These are phyloP conservation scores for Dacryopinax spathularia DNA, from an alignment of 768 basidiomycete genomes.

Conservation along the genomic window DNA sequence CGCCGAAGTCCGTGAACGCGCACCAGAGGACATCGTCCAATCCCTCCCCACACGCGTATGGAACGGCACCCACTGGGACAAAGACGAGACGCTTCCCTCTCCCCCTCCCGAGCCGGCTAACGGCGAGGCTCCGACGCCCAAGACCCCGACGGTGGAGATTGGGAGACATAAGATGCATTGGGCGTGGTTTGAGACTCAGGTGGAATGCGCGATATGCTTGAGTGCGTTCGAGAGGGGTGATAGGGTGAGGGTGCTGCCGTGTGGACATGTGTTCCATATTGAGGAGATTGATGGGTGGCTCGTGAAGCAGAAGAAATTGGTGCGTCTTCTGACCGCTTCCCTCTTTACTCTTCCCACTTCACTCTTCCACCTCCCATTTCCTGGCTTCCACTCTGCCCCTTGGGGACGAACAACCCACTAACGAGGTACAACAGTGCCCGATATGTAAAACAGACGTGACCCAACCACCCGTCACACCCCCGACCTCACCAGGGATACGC, in stretches of 20 bases:
- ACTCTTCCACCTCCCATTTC: constrained; percentile 9
- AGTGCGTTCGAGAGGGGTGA: constrained; percentile 78
- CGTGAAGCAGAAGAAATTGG: constrained; percentile 81
- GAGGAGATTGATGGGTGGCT: constrained; percentile 87
- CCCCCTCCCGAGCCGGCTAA: constrained; percentile 23
- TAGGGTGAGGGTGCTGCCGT: constrained; percentile 79
- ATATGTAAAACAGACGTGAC: constrained; percentile 90
- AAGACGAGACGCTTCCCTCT: constrained; percentile 38
- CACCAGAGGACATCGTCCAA: constrained; percentile 66
- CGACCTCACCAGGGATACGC: background rate
- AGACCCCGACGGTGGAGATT: constrained; percentile 11
- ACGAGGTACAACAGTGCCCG: too few species aligned
- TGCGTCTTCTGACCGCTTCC: constrained; percentile 29
- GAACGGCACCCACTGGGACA: constrained; percentile 69
- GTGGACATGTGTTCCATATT: constrained; percentile 89
- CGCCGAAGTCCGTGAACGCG: constrained; percentile 62
- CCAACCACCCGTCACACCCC: constrained; percentile 15
- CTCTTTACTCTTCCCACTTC: background rate
- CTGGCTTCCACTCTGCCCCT: too few species aligned
- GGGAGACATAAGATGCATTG: constrained; percentile 9
- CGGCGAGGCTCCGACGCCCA: constrained; percentile 23
- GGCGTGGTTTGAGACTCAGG: constrained; percentile 61
- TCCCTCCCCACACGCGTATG: constrained; percentile 70
- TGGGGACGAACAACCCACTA: too few species aligned
- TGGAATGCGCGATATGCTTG: constrained; percentile 89